Conservation (phyloP, 768 basidiomycete species). For the Leccinellum rugosiceps region DNA sequence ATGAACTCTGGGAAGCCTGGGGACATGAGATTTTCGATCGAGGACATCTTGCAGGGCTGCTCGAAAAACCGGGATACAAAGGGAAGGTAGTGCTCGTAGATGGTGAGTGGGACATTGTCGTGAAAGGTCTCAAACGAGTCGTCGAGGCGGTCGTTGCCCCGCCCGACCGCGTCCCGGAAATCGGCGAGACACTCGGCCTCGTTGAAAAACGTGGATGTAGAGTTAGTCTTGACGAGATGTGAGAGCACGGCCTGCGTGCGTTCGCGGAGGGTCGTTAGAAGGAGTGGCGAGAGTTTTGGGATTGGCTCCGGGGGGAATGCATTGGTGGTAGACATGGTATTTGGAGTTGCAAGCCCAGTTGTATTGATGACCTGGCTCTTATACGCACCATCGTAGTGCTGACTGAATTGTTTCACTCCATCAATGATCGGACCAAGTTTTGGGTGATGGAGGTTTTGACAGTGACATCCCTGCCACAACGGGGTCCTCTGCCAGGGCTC, state of each 20-base stretch:
- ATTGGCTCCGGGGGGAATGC: slow-evolving; percentile 15
- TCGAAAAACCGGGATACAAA: slow-evolving; percentile 20
- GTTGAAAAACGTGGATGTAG: slow-evolving; percentile 16
- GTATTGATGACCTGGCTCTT: background rate
- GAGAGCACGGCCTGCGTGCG: slow-evolving; percentile 22
- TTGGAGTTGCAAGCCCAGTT: background rate
- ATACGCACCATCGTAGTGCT: background rate
- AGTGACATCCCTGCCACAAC: no score
- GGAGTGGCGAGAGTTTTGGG: slow-evolving; percentile 7
- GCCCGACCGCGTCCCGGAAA: slow-evolving; percentile 8
- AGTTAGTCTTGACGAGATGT: slow-evolving; percentile 21
- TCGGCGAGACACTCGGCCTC: slow-evolving; percentile 12
- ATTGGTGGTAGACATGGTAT: slow-evolving; percentile 9
- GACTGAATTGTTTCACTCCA: no score
- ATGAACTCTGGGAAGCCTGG: slow-evolving; percentile 22
- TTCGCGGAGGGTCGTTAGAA: slow-evolving; percentile 15
- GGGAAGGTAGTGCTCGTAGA: slow-evolving; percentile 17
- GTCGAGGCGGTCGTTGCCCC: background rate
- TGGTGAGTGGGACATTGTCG: slow-evolving; percentile 14
- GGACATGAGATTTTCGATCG: slow-evolving; percentile 22
- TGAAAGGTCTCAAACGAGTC: slow-evolving; percentile 9
- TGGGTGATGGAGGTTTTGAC: no score
- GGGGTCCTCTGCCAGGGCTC: no score
- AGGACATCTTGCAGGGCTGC: slow-evolving; percentile 13
- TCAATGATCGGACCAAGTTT: no score